phyloP scores from a whole-genome alignment of 192 early-diverging fungal genomes.

The Coemansia sp. region DNA sequence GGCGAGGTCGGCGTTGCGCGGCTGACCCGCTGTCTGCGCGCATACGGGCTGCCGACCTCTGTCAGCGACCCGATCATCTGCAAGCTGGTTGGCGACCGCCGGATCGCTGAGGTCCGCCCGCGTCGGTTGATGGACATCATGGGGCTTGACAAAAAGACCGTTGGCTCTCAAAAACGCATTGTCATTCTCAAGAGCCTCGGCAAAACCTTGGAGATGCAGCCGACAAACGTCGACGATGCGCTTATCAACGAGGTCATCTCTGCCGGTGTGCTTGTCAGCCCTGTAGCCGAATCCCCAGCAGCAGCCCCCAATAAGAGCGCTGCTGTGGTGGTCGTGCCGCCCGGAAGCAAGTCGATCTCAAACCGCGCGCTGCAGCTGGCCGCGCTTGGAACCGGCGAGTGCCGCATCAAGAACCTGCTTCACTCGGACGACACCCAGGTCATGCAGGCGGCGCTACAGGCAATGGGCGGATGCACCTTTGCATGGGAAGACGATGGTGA shows the following conservation, averaged over 20 bases:
- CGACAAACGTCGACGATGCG: constrained; percentile 80
- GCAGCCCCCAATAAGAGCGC: neutral
- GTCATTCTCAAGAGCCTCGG: constrained; percentile 87
- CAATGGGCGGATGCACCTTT: constrained; percentile 82
- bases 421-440: constrained; percentile 98
- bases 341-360: constrained; percentile 96
- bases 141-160: constrained; percentile 96
- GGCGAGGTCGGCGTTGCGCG: constrained; percentile 86
- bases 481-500: constrained; percentile 93
- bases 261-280: constrained; percentile 67
- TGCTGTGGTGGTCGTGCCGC: constrained; percentile 60
- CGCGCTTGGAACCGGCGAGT: constrained; percentile 79
- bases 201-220: constrained; percentile 76
- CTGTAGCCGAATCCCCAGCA: constrained; percentile 49
- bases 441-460: constrained; percentile 89
- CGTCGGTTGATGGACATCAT: constrained; percentile 82
- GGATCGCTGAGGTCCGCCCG: constrained; percentile 71
- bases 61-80: constrained; percentile 79
- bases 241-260: constrained; percentile 83
- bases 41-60: constrained; percentile 86
- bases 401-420: constrained; percentile 81
- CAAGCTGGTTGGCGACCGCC: constrained; percentile 59
- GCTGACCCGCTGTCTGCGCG: constrained; percentile 75
- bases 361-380: constrained; percentile 93
- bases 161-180: constrained; percentile 86